Conservation (phyloP, 768 basidiomycete genomes). For the Suillus ampliporus region DNA sequence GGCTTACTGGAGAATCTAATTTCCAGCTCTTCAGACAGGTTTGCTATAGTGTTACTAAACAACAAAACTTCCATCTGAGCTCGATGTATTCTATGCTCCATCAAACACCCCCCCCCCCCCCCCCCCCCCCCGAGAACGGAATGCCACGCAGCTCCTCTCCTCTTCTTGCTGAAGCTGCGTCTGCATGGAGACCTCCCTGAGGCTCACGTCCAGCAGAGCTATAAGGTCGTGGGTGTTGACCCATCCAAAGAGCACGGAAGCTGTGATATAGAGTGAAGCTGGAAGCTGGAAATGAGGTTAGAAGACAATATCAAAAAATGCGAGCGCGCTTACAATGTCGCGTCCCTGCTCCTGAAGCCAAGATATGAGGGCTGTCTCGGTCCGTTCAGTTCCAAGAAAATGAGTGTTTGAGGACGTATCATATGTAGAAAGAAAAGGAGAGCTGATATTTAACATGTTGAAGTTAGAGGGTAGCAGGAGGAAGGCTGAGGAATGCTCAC, state of each 20-base stretch:
- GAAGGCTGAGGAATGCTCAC: background rate
- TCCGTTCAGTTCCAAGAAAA: background rate
- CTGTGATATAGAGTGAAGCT: background rate
- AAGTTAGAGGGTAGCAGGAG: background rate
- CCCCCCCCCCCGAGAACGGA: background rate
- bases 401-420: background rate
- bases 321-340: background rate
- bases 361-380: background rate
- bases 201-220: background rate
- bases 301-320: background rate
- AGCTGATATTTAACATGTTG: background rate
- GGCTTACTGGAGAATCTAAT: background rate
- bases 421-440: background rate
- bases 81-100: background rate
- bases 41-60: background rate
- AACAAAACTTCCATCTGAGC: background rate
- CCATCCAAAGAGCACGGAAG: slow-evolving; percentile 1
- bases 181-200: background rate
- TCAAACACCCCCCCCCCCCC: background rate
- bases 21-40: background rate
- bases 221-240: background rate
- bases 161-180: background rate
- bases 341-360: background rate
- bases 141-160: too few species aligned
- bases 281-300: background rate